Evolutionary conservation across 257 asterid species (phyloP).

Genomic region (Petunia secreta): DNA sequence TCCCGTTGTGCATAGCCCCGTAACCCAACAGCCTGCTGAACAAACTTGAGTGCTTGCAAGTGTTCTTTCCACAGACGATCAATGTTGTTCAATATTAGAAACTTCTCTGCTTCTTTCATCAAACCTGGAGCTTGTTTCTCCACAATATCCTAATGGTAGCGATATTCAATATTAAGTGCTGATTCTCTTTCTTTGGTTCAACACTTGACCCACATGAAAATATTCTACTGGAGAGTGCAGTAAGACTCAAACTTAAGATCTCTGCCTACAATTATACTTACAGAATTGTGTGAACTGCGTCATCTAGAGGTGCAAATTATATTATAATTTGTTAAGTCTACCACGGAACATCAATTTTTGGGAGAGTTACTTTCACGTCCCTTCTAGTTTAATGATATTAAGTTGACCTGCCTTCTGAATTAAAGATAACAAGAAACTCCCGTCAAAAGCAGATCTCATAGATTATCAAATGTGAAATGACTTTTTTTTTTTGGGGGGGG

Average conservation of each 20-base stretch:
- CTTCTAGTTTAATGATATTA: background rate
- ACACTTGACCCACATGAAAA: background rate
- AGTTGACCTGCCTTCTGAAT: background rate
- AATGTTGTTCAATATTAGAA: constrained; percentile 85
- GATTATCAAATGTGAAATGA: background rate
- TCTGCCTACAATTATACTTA: background rate
- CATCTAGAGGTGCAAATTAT: background rate
- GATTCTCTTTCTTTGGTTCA: background rate
- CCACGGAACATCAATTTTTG: background rate
- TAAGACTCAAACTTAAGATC: background rate
- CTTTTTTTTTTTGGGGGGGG: too few species aligned
- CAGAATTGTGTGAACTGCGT: background rate
- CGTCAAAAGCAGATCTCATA: constrained; percentile 8
- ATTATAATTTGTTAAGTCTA: background rate
- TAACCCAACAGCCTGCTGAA: constrained; percentile 98
- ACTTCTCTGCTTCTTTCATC: constrained; percentile 98
- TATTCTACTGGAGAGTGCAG: background rate
- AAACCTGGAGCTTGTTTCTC: constrained; percentile 95
- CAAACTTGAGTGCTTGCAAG: constrained; percentile 97
- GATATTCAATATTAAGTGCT: background rate
- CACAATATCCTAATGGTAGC: constrained; percentile 63
- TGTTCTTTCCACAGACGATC: constrained; percentile 99
- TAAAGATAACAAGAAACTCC: background rate
- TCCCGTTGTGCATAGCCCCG: constrained; percentile 99
- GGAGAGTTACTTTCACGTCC: background rate